Evolutionary conservation across 179 eudicot genomes (phyloP).

Genomic region (Drosera spatulata): DNA sequence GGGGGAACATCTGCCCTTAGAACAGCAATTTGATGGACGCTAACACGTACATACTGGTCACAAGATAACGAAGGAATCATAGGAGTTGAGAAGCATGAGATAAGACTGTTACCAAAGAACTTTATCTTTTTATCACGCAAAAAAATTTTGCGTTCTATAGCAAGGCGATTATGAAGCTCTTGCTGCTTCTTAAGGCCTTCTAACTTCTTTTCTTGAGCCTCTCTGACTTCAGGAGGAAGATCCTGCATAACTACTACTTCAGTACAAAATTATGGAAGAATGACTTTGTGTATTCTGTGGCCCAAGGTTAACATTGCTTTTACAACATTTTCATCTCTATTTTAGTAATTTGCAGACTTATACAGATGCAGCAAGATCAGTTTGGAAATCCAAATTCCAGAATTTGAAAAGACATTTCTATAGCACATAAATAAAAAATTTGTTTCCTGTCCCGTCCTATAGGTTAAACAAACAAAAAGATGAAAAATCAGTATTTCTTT

Average conservation of each 20-base stretch:
- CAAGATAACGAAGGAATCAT: not conserved
- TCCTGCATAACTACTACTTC: constrained; percentile 30
- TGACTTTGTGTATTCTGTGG: too few species aligned
- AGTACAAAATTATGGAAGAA: not conserved
- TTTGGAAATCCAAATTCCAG: too few species aligned
- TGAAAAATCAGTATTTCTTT: too few species aligned
- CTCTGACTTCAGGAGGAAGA: constrained; percentile 69
- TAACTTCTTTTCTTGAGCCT: constrained; percentile 66
- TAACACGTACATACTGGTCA: not conserved
- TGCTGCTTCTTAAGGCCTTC: constrained; percentile 79
- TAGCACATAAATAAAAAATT: too few species aligned
- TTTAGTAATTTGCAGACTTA: too few species aligned
- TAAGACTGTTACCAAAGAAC: constrained; percentile 60
- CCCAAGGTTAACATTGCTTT: too few species aligned
- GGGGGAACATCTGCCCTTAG: not conserved
- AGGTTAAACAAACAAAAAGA: too few species aligned
- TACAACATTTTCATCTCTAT: too few species aligned
- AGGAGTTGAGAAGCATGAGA: not conserved
- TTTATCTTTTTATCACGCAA: constrained; percentile 69
- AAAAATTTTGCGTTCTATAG: constrained; percentile 64
- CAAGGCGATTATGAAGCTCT: constrained; percentile 54
- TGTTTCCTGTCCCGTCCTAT: too few species aligned
- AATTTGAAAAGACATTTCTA: too few species aligned
- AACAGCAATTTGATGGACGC: too few species aligned
- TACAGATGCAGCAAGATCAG: too few species aligned